Percentiles rank a stretch among this genome's conserved stretches.
Conservation (phyloP, 805 yeast genomes). For the Wickerhamomyces xylosicus region DNA sequence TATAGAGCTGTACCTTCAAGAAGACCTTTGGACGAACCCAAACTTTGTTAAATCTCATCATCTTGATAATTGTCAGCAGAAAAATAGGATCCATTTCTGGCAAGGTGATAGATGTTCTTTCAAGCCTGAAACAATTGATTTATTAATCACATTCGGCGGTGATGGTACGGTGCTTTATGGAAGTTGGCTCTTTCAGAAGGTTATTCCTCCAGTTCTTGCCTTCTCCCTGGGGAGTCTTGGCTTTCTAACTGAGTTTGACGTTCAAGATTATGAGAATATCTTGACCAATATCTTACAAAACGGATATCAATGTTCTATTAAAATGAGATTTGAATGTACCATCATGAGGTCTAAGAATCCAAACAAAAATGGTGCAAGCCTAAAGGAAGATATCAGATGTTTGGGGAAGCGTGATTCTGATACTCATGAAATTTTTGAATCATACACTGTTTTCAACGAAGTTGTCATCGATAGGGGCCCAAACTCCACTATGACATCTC, state of each 20-base stretch:
- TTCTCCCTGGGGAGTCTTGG: constrained; percentile 62
- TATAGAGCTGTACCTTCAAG: constrained; percentile 14
- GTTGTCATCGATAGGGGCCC: constrained; percentile 44
- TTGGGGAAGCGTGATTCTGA: constrained; percentile 12
- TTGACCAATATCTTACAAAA: constrained; percentile 26
- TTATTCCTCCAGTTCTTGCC: constrained; percentile 57
- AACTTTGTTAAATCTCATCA: constrained; percentile 5
- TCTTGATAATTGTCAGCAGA: constrained; percentile 3
- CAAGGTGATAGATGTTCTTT: constrained; percentile 15
- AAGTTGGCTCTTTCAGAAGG: constrained; percentile 45
- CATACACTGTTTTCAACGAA: constrained; percentile 37
- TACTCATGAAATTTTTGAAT: constrained; percentile 21
- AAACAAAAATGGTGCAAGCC: constrained; percentile 5
- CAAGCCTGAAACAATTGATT: constrained; percentile 33
- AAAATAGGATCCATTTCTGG: constrained; percentile 15
- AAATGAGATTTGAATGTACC: constrained; percentile 43
- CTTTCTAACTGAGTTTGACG: constrained; percentile 47
- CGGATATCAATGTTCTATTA: constrained; percentile 36
- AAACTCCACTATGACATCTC: constrained; percentile 37
- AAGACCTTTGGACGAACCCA: constrained; percentile 6
- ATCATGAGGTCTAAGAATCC: constrained; percentile 25
- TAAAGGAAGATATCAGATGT: constrained; percentile 17
- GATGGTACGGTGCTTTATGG: constrained; percentile 65
- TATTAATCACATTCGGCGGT: constrained; percentile 59
- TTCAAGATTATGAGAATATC: constrained; percentile 24